phyloP scores from a whole-genome alignment of 306 rosid genomes.

The Malus sieversii region DNA sequence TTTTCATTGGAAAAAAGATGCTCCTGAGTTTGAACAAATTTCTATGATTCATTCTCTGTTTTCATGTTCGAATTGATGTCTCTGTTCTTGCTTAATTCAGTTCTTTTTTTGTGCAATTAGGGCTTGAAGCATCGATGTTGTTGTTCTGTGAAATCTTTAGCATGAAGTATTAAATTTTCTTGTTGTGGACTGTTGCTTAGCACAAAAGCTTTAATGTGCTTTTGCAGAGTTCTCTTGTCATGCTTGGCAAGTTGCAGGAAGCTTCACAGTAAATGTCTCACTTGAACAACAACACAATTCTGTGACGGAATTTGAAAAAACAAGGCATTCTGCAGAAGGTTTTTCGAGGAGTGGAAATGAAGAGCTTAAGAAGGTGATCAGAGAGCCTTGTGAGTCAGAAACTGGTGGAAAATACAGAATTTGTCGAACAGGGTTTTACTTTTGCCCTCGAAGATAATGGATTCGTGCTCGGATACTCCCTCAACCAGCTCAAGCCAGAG shows the following conservation, averaged over 20 bases:
- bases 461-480: constrained; percentile 43
- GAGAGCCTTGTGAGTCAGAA: constrained; percentile 33
- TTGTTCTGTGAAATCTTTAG: no score
- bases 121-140: no score
- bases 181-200: no score
- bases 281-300: constrained; percentile 28
- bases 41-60: no score
- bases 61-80: no score
- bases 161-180: no score
- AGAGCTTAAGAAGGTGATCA: constrained; percentile 41
- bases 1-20: neutral
- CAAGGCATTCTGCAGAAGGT: constrained; percentile 37
- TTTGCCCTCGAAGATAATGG: constrained; percentile 17
- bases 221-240: constrained; percentile 50
- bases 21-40: no score
- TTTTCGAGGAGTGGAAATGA: constrained; percentile 35
- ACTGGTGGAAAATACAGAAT: constrained; percentile 1
- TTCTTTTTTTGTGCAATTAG: no score
- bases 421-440: constrained; percentile 19
- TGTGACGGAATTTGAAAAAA: constrained; percentile 31
- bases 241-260: constrained; percentile 72
- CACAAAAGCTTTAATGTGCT: no score
- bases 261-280: constrained; percentile 42
- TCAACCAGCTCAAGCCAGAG: constrained; percentile 73
- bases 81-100: no score